Conservation (phyloP, 75 land plant genomes). For the Cryptomeria japonica region DNA sequence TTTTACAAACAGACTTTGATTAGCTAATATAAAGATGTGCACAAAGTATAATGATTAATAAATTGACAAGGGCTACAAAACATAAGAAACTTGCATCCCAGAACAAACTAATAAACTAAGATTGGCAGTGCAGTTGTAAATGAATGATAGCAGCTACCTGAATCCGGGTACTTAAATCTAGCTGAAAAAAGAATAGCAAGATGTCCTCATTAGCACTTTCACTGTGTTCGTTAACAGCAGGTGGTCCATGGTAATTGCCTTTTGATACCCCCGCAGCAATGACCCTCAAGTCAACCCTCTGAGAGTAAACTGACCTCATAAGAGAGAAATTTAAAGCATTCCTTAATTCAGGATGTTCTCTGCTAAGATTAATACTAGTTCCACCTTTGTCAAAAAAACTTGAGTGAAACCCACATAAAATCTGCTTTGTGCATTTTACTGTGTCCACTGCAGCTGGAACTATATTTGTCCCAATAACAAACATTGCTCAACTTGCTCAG, state of each 20-base stretch:
- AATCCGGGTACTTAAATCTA: constrained; percentile 80
- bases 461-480: not conserved
- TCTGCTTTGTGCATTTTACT: not conserved
- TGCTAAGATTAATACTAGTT: not conserved
- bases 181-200: constrained; percentile 88
- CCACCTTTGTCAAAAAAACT: not conserved
- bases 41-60: not conserved
- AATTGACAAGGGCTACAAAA: not conserved
- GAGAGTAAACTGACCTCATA: constrained; percentile 1
- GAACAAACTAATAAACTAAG: not conserved
- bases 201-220: constrained; percentile 94
- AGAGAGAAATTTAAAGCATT: not conserved
- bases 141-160: constrained; percentile 49
- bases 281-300: constrained; percentile 19
- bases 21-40: not conserved
- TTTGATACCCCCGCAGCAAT: constrained; percentile 43
- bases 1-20: not conserved
- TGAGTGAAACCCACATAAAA: not conserved
- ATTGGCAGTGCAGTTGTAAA: not conserved
- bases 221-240: constrained; percentile 66
- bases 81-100: not conserved
- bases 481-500: not conserved
- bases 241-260: constrained; percentile 26
- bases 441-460: not conserved
- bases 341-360: not conserved